Evolutionary conservation across 2,329 filamentous ascomycete genomes (phyloP), one percentile per base, ranked within the genome.

Genomic region (Stylonectria norvegica): DNA sequence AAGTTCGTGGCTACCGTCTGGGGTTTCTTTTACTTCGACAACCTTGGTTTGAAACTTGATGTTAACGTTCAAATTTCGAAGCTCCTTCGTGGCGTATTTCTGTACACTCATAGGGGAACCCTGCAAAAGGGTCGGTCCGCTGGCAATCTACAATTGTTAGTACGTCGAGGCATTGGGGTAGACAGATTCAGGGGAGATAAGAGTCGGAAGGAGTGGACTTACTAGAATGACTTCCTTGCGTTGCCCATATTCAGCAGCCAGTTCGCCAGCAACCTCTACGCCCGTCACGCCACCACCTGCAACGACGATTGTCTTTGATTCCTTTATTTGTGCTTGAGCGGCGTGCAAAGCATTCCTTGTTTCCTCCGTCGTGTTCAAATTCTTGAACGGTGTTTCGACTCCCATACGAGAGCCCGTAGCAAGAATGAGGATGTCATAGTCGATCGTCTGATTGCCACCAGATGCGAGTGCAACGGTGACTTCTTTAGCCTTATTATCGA

Each of bases 351-450:
- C 49, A 1, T 53, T 48, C 31, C 60, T 62, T 12, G 68, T 69
- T 35, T 62, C 53, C 28, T 65, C 59, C 2, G 64, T 63, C 4
- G 63, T 60, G 9, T 57, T 61, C 10, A 67, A 45, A 18, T 52
- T 60, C 48, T 75, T 75, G 47, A 67, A 74, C 0, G 72, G 72
- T 52, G 67, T 10, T 23, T 37, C 44, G 3, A 29, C 14, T 4
- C 17, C 17, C 7, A 36, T 35, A 14, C 29, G 18, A 2, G 49
- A 38, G 11, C 49, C 49, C 4, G 47, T 42, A 8, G 39, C 39
- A 17, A 42, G 25, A 9, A 42, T 31, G 27, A 42, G 28, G 2
- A 33, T 18, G 14, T 36, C 35, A 12, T 42, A 42, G 5, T 32
- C n/a, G 7, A 42, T 17, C 10, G 6, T 34, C 2, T 14, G 3